Percentiles rank a stretch among this genome's conserved stretches.
These are phyloP conservation scores for Bidens hawaiensis DNA, from an alignment of 140 eudicot species.

Conservation along the genomic window DNA sequence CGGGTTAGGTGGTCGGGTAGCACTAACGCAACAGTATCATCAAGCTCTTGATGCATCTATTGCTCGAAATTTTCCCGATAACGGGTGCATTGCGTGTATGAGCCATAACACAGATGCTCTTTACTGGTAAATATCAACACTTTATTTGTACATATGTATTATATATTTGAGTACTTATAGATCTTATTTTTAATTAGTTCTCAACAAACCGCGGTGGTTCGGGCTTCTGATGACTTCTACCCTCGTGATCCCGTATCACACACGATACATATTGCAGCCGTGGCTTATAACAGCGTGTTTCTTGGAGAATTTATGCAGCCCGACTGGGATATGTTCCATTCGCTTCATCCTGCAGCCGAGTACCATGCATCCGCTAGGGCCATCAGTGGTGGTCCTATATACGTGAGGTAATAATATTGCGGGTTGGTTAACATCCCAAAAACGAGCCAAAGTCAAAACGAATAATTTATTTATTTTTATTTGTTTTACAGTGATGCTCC, in stretches of 20 bases:
- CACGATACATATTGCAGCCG: constrained; percentile 86
- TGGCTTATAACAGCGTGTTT: constrained; percentile 82
- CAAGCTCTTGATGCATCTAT: constrained; percentile 97
- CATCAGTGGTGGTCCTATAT: constrained; percentile 90
- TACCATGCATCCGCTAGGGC: constrained; percentile 96
- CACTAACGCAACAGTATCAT: constrained; percentile 79
- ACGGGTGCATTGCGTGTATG: constrained; percentile 95
- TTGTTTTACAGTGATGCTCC: constrained; percentile 82
- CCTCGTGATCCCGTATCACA: constrained; percentile 88
- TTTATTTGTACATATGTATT: background rate
- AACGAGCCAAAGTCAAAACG: too few relatives aligned
- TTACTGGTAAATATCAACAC: constrained; percentile 52
- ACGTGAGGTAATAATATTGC: constrained; percentile 58
- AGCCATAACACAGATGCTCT: constrained; percentile 88
- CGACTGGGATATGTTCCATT: constrained; percentile 99
- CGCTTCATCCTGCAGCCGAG: constrained; percentile 93
- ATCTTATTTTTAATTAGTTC: constrained; percentile 47
- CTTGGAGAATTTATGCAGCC: constrained; percentile 98
- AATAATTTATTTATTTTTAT: background rate
- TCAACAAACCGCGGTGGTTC: constrained; percentile 78
- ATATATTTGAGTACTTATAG: constrained; percentile 12
- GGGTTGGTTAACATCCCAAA: background rate
- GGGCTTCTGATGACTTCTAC: constrained; percentile 94
- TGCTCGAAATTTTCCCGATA: constrained; percentile 75
- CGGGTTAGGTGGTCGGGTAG: constrained; percentile 90